Base-by-base conservation (phyloP, 2,329 filamentous ascomycete species). In the Alternaria conjuncta region DNA sequence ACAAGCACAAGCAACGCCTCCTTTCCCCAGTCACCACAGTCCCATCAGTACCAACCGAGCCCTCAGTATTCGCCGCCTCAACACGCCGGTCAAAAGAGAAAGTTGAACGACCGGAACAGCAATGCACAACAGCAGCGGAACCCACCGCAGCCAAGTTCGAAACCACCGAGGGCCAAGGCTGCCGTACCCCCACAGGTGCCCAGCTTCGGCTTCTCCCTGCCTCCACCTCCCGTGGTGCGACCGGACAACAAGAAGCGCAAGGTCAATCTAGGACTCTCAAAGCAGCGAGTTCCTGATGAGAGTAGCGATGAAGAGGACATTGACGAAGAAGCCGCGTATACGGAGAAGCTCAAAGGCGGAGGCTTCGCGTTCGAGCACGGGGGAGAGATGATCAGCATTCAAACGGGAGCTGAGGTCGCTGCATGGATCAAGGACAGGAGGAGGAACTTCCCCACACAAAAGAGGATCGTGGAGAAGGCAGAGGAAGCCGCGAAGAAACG, bases 401-500 rank as follows among this genome's bases (percentile, higher is more conserved):
- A 84, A 57, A 84, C 84, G 7, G 77, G 85, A 15, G 87, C 87
- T 62, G 94, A 97, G 74, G 85, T 97, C 59, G 86, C 88, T 23
- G 87, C 88, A 7, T 98, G 93, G 89, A 88, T 96, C 66, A 89
- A 89, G 54, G 93, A 97, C 78, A 89, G 95, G 63, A 91, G 86
- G 75, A 90, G 88, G 68, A 90, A 90, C 55, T 98, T 88, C 77
- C 95, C 95, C 2, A 97, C 94, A 3, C 88, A 88, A 77, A 88
- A 88, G 63, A 89, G 92, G 59, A 83, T 89, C 65, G 86, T 88
- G 64, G 88, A 88, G 67, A 92, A 87, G 79, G 87, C 88, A 66
- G 84, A 85, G 61, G 85, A 76, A 59, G 67, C 70, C 7, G 71
- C 64, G 1, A 65, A 61, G 21, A 73, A 68, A 58, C 71, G 76